Base-by-base conservation (phyloP, 257 asterid genomes). In the Thymus quinquecostatus region DNA sequence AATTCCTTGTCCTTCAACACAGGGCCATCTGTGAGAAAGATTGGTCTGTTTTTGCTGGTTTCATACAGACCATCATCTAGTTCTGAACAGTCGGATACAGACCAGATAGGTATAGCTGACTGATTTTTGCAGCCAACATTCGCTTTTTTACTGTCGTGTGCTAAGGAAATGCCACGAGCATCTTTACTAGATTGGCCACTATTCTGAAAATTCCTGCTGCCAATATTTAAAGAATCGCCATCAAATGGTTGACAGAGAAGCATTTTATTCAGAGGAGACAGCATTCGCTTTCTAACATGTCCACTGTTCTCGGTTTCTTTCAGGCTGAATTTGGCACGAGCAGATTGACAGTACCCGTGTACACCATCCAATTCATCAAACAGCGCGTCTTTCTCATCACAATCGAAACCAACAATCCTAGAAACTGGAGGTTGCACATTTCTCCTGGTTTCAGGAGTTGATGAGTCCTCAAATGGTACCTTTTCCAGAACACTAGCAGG, bases 1-100 rank as follows among this genome's bases (percentile, higher is more conserved):
- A 73, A 73, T 44, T 83, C 91, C 74, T 79, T 78, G 45, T 82
- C 85, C 72, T 80, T 84, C 64, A 88, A 79, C 57, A 90, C 64
- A 73, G 93, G 97, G 51, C 96, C 95, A 72, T 90, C 97, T 1
- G 92, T 82, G 54, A 83, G 77, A 69, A 82, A 57, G 0, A 60
- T 12, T 40, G 91, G 72, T 61, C 77, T 70, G 51, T 51, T 59
- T 76, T 75, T 76, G 55, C 76, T 48, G 75, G 44, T 49, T 68
- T 70, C 65, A 57, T 67, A 59, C 73, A 78, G 56, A 53, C 75
- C 36, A 32, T 68, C 80, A 69, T 66, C 75, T 75, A 51, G 72
- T 55, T 74, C 86, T 8, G 82, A 44, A 68, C 69, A 63, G 58
- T 66, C 73, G 50, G 81, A 71, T 48, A 74, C 59, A 13, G 84